These are phyloP conservation scores for Heritiera littoralis DNA, from an alignment of 345 rosid genomes.

Conservation along the genomic window DNA sequence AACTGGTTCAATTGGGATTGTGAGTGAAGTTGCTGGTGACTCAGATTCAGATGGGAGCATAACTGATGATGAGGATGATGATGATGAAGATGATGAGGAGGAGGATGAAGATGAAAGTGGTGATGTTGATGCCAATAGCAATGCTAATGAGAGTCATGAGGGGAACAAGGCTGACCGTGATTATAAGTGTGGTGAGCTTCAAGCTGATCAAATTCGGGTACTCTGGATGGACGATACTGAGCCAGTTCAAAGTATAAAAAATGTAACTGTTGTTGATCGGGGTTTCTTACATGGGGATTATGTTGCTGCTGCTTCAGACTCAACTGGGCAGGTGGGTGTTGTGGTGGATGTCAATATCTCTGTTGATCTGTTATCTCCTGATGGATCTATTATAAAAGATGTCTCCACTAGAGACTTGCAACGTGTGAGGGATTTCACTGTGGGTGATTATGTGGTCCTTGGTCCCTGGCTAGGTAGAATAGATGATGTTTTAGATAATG, in stretches of 20 bases:
- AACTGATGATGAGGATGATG: constrained; percentile 68
- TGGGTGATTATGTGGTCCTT: constrained; percentile 86
- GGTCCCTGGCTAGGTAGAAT: constrained; percentile 97
- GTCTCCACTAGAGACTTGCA: constrained; percentile 66
- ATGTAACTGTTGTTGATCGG: constrained; percentile 75
- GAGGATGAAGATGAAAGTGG: constrained; percentile 37
- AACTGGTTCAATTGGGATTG: constrained; percentile 69
- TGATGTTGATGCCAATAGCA: constrained; percentile 32
- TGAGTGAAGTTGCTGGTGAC: constrained; percentile 87
- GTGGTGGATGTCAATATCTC: constrained; percentile 72
- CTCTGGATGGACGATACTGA: constrained; percentile 83
- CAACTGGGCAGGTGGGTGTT: constrained; percentile 90
- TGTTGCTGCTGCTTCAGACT: constrained; percentile 77
- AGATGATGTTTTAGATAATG: constrained; percentile 90
- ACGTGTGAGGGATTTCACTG: constrained; percentile 84
- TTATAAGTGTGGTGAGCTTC: constrained; percentile 59
- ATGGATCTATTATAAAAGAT: constrained; percentile 65
- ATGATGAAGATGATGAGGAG: constrained; percentile 40
- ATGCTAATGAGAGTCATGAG: constrained; percentile 35
- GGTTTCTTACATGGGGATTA: constrained; percentile 92
- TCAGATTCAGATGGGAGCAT: constrained; percentile 80
- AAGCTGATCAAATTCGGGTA: constrained; percentile 80
- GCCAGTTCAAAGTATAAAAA: constrained; percentile 59
- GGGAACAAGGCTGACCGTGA: constrained; percentile 30
- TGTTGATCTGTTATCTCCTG: constrained; percentile 70